These are phyloP conservation scores for Penicillium nordicum DNA, from an alignment of 2,329 filamentous ascomycete genomes.

Conservation along the genomic window DNA sequence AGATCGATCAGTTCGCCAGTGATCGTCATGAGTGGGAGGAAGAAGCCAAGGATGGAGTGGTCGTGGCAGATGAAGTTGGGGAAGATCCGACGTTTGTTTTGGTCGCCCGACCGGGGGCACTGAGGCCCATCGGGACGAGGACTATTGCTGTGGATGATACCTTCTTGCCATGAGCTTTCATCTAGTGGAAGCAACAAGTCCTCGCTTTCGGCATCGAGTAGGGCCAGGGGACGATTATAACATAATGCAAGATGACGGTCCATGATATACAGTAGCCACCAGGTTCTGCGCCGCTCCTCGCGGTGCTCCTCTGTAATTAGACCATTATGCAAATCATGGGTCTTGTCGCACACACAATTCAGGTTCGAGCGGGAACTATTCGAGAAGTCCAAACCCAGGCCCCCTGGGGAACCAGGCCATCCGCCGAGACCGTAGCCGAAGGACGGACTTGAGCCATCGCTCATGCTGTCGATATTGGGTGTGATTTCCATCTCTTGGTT, in stretches of 20 bases:
- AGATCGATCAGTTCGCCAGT: conserved; percentile 87
- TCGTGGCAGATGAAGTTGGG: conserved; percentile 80
- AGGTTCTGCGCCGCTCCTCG: conserved; percentile 83
- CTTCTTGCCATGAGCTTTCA: conserved; percentile 80
- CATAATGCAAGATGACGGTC: conserved; percentile 87
- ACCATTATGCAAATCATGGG: conserved; percentile 24
- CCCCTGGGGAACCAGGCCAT: conserved; percentile 51
- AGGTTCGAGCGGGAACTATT: conserved; percentile 32
- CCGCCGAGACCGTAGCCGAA: conserved; percentile 33
- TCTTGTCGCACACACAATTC: conserved; percentile 37
- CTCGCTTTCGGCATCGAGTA: conserved; percentile 85
- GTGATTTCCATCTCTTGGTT: conserved; percentile 66
- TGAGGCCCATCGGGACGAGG: conserved; percentile 38
- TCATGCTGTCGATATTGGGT: conserved; percentile 29
- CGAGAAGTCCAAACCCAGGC: conserved; percentile 43
- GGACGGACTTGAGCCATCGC: conserved; percentile 32
- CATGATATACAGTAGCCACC: conserved; percentile 91
- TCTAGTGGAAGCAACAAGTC: conserved; percentile 81
- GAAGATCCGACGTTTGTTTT: conserved; percentile 58
- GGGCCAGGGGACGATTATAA: conserved; percentile 84
- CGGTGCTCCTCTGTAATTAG: conserved; percentile 69
- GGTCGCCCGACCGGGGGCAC: conserved; percentile 33
- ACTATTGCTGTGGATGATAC: conserved; percentile 64
- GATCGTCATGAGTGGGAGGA: conserved; percentile 91
- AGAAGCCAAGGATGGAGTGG: conserved; percentile 87